Evolutionary conservation across 306 rosid genomes (phyloP), one percentile per base, ranked within the genome.

Genomic region (Cicer chorassanicum): DNA sequence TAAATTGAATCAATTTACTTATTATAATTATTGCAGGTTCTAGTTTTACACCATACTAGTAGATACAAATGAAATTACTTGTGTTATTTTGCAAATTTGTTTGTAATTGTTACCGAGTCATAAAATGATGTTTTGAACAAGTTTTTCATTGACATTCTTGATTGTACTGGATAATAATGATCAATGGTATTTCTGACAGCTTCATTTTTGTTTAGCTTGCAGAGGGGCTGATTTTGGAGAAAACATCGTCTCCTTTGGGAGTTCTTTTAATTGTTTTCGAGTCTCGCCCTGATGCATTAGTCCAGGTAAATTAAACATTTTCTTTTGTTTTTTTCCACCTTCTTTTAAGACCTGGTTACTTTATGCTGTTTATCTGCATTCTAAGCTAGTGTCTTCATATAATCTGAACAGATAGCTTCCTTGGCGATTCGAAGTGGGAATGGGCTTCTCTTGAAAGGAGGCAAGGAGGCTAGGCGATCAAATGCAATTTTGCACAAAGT

Each of bases 381-480:
- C 72, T 86, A 72, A 77, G 19, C 40, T 41, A 39, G 29, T 82
- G 29, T 51, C 68, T 44, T 81, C 72, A 7, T 49, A 42, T 78
- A 24, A 69, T 81, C 56, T 83, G 82, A 71, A 81, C 83, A 94
- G 99, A 94, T 94, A 81, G 98, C 97, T 81, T 90, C 98, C 54
- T 86, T 94, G 85, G 99, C 99, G 40, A 87, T 94, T 45, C 89
- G 96, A 48, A 92, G 99, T 79, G 99, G 99, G 51, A 94, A 94
- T 66, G 99, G 98, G 49, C 98, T 94, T 86, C 95, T 94, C 72
- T 82, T 94, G 85, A 92, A 94, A 84, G 99, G 99, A 70, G 99
- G 99, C 80, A 94, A 94, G 91, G 99, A 94, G 84, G 98, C 99
- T 67, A 94, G 74, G 80, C 92, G 90, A 84, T 94, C 99, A 60